A percentile compares a stretch with the other conserved stretches of the same genome.
Evolutionary conservation across 176 grass and related monocot genomes (phyloP).

Genomic region (Poa annua): DNA sequence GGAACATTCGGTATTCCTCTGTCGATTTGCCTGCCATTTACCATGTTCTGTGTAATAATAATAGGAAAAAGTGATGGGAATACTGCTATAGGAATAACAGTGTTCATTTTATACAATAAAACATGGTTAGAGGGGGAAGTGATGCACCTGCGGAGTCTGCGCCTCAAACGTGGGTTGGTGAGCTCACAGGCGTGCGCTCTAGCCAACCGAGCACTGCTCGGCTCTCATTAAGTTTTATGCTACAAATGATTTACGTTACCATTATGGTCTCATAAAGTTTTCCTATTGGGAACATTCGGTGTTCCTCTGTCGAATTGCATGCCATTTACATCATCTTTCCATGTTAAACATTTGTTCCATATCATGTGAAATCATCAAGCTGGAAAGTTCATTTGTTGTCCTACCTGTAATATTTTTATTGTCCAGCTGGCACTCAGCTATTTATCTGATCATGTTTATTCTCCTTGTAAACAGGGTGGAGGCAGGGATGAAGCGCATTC

Average conservation of each 20-base stretch:
- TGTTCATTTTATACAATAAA: not conserved
- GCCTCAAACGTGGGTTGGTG: not conserved
- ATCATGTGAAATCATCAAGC: not conserved
- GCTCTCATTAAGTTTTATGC: not conserved
- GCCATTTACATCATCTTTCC: not conserved
- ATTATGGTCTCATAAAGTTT: too few species aligned
- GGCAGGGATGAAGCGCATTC: not conserved
- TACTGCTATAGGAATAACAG: not conserved
- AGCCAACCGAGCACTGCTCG: not conserved
- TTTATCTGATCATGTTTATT: conserved; percentile 28
- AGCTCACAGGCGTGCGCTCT: not conserved
- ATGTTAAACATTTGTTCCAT: not conserved
- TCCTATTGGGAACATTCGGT: not conserved
- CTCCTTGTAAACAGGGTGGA: conserved; percentile 24
- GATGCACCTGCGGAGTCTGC: not conserved
- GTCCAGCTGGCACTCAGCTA: not conserved
- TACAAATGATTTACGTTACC: not conserved
- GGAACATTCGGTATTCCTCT: too few species aligned
- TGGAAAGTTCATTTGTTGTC: not conserved
- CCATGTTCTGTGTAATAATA: not conserved
- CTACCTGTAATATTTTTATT: not conserved
- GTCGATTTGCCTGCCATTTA: not conserved
- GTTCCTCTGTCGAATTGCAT: not conserved
- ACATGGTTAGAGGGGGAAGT: not conserved
- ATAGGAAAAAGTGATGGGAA: not conserved